These are phyloP conservation scores for Ophiostoma himal-ulmi DNA, from an alignment of 2,329 filamentous ascomycete species.

Conservation along the genomic window DNA sequence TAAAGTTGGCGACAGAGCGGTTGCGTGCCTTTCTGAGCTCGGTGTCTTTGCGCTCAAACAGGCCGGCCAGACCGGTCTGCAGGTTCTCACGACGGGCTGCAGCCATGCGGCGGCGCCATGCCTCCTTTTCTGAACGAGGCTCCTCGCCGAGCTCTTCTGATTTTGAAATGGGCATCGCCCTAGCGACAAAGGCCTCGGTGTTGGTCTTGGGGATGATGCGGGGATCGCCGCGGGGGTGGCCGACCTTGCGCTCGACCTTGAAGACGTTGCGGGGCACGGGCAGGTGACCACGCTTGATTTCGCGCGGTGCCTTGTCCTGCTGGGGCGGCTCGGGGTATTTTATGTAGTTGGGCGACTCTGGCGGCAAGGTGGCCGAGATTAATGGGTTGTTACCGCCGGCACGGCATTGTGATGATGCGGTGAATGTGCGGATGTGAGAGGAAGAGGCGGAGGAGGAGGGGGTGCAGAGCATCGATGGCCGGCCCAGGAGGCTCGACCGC, in stretches of 20 bases:
- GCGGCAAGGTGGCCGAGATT: conserved; percentile 46
- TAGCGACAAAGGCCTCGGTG: conserved; percentile 52
- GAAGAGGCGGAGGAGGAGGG: neutral
- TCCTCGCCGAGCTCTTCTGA: conserved; percentile 34
- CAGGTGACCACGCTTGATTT: conserved; percentile 65
- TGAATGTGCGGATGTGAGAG: conserved; percentile 1
- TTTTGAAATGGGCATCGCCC: conserved; percentile 51
- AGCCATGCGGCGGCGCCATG: conserved; percentile 70
- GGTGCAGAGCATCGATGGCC: conserved; percentile 10
- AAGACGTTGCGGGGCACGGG: conserved; percentile 82
- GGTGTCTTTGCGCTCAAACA: conserved; percentile 60
- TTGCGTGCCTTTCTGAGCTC: conserved; percentile 32
- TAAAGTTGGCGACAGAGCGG: conserved; percentile 40
- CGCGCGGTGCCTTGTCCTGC: conserved; percentile 47
- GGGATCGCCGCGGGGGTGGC: conserved; percentile 19
- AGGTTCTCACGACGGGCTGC: conserved; percentile 65
- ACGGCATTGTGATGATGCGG: conserved; percentile 14
- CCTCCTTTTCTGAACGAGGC: conserved; percentile 37
- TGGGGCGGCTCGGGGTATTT: conserved; percentile 73
- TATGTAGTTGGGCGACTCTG: conserved; percentile 84
- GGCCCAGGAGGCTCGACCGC: conserved; percentile 20
- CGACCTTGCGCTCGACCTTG: conserved; percentile 33
- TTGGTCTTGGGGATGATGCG: conserved; percentile 50
- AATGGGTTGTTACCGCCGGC: conserved; percentile 27
- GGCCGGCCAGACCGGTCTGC: conserved; percentile 60